Evolutionary conservation across 495 filamentous ascomycete species (phyloP).

Genomic region (Neurospora hispaniola): DNA sequence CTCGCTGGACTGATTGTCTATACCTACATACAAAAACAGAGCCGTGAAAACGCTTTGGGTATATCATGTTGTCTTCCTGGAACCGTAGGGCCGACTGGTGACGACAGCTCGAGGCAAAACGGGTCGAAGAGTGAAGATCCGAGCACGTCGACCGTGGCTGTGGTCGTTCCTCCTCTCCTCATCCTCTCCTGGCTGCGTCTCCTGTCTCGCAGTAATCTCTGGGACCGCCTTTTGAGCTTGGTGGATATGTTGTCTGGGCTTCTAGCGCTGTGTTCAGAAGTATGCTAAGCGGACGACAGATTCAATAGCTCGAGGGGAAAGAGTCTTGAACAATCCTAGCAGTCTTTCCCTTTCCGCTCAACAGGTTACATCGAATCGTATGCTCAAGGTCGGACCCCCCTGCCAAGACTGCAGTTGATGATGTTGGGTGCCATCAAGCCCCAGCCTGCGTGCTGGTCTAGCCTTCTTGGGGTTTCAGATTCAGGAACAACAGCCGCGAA

Average conservation of each 20-base stretch:
- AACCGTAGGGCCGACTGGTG: background rate
- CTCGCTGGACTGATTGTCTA: background rate
- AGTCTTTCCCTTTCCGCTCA: background rate
- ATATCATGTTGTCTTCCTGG: background rate
- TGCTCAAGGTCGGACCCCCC: background rate
- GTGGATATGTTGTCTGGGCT: background rate
- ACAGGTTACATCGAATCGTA: background rate
- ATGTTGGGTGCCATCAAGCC: background rate
- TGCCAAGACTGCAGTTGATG: background rate
- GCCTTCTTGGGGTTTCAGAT: background rate
- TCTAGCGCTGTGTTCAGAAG: background rate
- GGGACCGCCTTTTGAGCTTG: background rate
- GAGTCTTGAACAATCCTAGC: background rate
- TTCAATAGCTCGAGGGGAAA: background rate
- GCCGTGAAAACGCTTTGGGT: background rate
- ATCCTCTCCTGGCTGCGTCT: background rate
- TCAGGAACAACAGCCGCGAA: background rate
- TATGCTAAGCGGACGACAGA: background rate
- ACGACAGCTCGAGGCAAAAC: background rate
- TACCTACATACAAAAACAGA: background rate
- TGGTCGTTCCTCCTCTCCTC: background rate
- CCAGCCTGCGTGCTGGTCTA: background rate
- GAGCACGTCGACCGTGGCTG: background rate
- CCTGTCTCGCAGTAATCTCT: background rate
- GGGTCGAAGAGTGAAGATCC: background rate